Evolutionary conservation across 2,329 filamentous ascomycete species (phyloP).

Genomic region (Ceratocystis harringtonii): DNA sequence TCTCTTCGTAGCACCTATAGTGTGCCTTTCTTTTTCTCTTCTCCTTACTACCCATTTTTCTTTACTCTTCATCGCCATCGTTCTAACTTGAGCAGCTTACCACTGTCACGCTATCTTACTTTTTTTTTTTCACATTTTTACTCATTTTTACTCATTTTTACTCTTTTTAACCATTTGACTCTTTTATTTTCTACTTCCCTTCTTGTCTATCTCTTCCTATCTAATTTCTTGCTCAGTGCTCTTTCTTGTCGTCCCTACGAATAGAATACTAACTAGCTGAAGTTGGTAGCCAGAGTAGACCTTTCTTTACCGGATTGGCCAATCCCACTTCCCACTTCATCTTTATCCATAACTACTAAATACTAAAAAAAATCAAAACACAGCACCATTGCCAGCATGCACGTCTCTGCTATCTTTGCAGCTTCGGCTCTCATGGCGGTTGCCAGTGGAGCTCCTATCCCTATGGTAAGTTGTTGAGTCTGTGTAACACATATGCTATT

Average conservation of each 20-base stretch:
- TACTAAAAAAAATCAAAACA: neutral
- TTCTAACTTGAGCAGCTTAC: neutral
- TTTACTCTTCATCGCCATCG: conserved; percentile 1
- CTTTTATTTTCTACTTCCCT: neutral
- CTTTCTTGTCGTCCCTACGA: neutral
- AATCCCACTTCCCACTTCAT: neutral
- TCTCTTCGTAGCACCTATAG: conserved; percentile 9
- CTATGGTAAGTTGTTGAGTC: neutral
- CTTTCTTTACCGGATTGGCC: conserved; percentile 10
- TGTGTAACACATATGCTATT: neutral
- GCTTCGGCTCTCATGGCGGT: conserved; percentile 11
- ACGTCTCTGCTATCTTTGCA: conserved; percentile 12
- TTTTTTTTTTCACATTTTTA: conserved; percentile 3
- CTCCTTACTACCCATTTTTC: neutral
- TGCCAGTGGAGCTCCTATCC: conserved; percentile 7
- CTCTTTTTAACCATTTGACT: neutral
- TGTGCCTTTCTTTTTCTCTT: conserved; percentile 5
- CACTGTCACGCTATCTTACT: neutral
- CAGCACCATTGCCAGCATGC: conserved; percentile 5
- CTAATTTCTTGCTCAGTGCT: neutral
- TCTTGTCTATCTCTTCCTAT: neutral
- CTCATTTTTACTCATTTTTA: neutral
- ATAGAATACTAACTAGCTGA: neutral
- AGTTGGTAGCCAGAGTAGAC: neutral
- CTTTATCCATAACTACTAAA: neutral